These are phyloP conservation scores for Scheffersomyces segobiensis DNA, from an alignment of 1,139 yeast genomes.

Conservation along the genomic window DNA sequence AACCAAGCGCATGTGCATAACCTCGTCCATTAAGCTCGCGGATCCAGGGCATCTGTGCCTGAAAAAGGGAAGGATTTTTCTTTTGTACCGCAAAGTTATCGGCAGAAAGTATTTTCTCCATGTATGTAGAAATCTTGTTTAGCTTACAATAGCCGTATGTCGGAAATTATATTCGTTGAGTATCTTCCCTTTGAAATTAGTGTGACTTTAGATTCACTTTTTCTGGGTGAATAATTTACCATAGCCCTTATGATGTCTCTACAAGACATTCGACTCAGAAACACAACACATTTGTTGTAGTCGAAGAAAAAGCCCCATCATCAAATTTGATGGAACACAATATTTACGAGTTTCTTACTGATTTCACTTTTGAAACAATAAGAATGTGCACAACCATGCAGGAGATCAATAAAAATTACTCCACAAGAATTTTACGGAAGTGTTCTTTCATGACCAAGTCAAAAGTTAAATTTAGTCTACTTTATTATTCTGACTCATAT, in stretches of 20 bases:
- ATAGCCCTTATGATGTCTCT: no score
- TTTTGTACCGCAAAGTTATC: neutral
- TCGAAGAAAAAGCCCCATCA: neutral
- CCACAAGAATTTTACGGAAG: neutral
- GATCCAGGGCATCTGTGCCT: neutral
- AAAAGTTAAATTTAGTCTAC: neutral
- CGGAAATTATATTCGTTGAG: neutral
- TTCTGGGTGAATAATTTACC: no score
- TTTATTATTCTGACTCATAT: neutral
- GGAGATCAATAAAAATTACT: neutral
- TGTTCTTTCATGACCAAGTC: neutral
- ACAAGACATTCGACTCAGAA: no score
- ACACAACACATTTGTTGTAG: neutral
- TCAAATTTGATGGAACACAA: neutral
- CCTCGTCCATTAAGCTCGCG: neutral
- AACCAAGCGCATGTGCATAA: neutral
- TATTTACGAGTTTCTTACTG: neutral
- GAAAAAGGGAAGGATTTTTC: neutral
- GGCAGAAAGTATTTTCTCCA: neutral
- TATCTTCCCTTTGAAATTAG: neutral
- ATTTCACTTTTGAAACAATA: neutral
- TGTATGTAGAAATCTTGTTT: neutral
- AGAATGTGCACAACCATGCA: neutral
- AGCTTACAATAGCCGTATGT: neutral
- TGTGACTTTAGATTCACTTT: no score